phyloP scores from a whole-genome alignment of 768 basidiomycete genomes.

The Trametes cingulata region DNA sequence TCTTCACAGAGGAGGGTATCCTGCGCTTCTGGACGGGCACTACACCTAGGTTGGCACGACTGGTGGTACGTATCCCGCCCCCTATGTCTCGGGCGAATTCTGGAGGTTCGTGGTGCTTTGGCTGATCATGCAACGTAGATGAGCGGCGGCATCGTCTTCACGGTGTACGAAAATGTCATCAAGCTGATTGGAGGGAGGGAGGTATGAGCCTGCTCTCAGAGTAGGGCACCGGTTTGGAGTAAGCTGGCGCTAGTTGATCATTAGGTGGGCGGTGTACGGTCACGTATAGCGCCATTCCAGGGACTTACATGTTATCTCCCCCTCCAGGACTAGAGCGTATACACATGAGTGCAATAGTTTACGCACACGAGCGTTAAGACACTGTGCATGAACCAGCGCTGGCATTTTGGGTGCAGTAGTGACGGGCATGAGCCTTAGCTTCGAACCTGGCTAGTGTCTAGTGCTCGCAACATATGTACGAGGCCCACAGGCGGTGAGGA shows the following conservation, averaged over 20 bases:
- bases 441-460: too few relatives aligned
- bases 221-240: not conserved
- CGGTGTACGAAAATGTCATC: slow-evolving; percentile 85
- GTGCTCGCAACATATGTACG: not conserved
- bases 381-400: too few relatives aligned
- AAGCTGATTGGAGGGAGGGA: slow-evolving; percentile 42
- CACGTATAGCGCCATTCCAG: too few relatives aligned
- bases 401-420: too few relatives aligned
- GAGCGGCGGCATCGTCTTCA: slow-evolving; percentile 92
- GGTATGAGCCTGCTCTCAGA: slow-evolving; percentile 7
- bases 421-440: too few relatives aligned
- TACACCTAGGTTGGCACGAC: slow-evolving; percentile 80
- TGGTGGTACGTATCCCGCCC: slow-evolving; percentile 61
- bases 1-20: slow-evolving; percentile 91
- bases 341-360: too few relatives aligned
- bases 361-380: too few relatives aligned
- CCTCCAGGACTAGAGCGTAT: too few relatives aligned
- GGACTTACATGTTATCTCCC: too few relatives aligned
- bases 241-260: too few relatives aligned
- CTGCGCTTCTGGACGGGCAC: slow-evolving; percentile 96
- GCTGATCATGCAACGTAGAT: slow-evolving; percentile 46
- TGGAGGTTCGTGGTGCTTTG: not conserved
- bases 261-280: too few relatives aligned
- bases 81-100: too few relatives aligned
- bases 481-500: not conserved